Evolutionary conservation across 805 yeast genomes (phyloP), one percentile per base, ranked within the genome.

Genomic region (Osmozyma mogii): DNA sequence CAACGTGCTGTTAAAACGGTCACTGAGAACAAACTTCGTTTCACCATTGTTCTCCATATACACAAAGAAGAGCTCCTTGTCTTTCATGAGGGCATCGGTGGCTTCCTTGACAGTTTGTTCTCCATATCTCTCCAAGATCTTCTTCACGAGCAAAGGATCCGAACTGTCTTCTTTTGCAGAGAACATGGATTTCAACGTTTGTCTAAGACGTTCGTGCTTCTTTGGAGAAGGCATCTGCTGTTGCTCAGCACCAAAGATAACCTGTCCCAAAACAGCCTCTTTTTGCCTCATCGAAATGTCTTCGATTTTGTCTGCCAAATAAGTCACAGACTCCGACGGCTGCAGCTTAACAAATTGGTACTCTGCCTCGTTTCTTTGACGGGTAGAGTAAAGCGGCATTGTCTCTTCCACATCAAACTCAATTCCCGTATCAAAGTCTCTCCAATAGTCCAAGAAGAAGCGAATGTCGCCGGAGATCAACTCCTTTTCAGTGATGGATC

Each of bases 221-320:
- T 32, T 22, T 5, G 29, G 18, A 3, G 9, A 9, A 2, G 29
- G 30, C 4, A 13, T 19, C 10, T 15, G 15, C 3, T 34, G 37
- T 9, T 44, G 40, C 6, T 62, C 48, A 27, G 48, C 56, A 15
- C 66, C 55, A 45, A 72, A 79, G 0, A 69, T 54, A 2, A 60
- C 54, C 21, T 58, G 60, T 0, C 72, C 52, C 28, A 78, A 52
- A 16, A 64, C 55, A 8, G 69, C 69, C 41, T 83, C 88, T 31
- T 81, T 71, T 43, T 79, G 85, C 31, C 79, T 58, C 79, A 83
- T 75, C 1, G 94, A 78, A 17, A 70, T 64, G 29, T 68, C 71
- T 24, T 67, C 75, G 29, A 64, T 58, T 16, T 70, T 61, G 15
- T 72, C 47, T 15, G 13, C 13, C 4, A 15, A 9, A 17, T 7